These are phyloP conservation scores for Argentina anserina DNA, from an alignment of 306 rosid species.

Conservation along the genomic window DNA sequence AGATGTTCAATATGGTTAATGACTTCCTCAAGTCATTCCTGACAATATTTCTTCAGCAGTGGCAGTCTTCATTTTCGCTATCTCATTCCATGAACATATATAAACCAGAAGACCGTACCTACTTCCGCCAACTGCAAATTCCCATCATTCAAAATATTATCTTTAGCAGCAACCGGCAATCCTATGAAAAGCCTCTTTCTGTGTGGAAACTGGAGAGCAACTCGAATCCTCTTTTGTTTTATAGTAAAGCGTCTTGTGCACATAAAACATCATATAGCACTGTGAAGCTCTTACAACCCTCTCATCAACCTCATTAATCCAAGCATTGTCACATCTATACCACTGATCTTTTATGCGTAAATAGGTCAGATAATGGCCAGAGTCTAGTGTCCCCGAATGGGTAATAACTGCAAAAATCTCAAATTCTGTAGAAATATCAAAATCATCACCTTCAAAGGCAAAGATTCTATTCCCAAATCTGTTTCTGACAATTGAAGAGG, in stretches of 20 bases:
- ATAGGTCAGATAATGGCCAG: constrained; percentile 83
- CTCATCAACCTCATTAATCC: constrained; percentile 84
- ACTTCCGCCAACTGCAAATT: neutral
- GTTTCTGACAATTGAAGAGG: constrained; percentile 74
- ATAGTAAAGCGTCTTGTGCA: constrained; percentile 48
- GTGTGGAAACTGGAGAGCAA: constrained; percentile 41
- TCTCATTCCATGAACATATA: constrained; percentile 7
- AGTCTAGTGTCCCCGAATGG: constrained; percentile 78
- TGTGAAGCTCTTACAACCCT: constrained; percentile 75
- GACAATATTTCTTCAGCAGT: neutral
- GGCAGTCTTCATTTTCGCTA: neutral
- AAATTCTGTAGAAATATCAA: constrained; percentile 52
- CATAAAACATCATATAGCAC: constrained; percentile 85
- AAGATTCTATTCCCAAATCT: constrained; percentile 81
- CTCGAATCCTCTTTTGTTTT: constrained; percentile 50
- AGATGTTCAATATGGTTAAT: neutral
- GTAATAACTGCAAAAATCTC: constrained; percentile 82
- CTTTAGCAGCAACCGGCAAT: constrained; percentile 49
- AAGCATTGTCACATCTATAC: constrained; percentile 90
- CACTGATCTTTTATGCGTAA: constrained; percentile 63
- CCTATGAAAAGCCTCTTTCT: constrained; percentile 44
- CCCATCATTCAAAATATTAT: neutral
- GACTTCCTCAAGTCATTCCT: neutral
- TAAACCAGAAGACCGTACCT: neutral
- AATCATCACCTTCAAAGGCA: constrained; percentile 66